Base-by-base conservation (phyloP, 257 asterid genomes). In the Penstemon newberryi region DNA sequence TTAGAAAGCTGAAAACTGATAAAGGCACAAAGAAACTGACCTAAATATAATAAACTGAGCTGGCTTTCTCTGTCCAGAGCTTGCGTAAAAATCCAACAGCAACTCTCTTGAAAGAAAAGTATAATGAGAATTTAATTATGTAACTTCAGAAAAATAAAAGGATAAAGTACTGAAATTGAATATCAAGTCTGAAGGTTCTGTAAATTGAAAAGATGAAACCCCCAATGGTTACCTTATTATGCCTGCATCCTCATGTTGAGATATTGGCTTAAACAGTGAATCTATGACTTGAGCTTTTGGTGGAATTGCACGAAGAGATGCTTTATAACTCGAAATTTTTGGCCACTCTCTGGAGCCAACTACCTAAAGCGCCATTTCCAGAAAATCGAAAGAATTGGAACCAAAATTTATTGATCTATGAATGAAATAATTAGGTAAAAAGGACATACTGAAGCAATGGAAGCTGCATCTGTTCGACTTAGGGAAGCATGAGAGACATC, bases 261-360 rank as follows among this genome's bases (percentile, higher is more conserved):
- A 76, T 60, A 74, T 57, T 56, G 78, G 90, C 69, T 73, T 72
- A 49, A 77, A 82, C 18, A 85, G 81, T 37, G 86, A 78, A 62
- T 78, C 81, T 19, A 82, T 80, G 51, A 71, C 63, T 44, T 82
- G 72, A 8, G 64, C 72, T 64, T 66, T 82, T 39, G 81, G 76
- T 3, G 85, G 75, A 67, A 78, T 75, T 50, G 73, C 70, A 54
- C 78, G 61, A 13, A 76, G 69, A n/a, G 78, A 69, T 5, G 81
- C 90, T 60, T 77, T 63, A 53, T 85, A 85, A 37, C 80, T 67
- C 56, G 90, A 85, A 67, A 85, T 76, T 64, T 68, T 74, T 3
- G 90, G 88, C 88, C 90, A 85, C 69, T 67, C 70, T 66, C 83
- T 75, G 5, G 90, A 85, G 43, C 90, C 81, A 5, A 85, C 86